A percentile compares a stretch with the other conserved stretches of the same genome.
These are phyloP conservation scores for Quercus tomentella DNA, from an alignment of 331 rosid species.

Conservation along the genomic window DNA sequence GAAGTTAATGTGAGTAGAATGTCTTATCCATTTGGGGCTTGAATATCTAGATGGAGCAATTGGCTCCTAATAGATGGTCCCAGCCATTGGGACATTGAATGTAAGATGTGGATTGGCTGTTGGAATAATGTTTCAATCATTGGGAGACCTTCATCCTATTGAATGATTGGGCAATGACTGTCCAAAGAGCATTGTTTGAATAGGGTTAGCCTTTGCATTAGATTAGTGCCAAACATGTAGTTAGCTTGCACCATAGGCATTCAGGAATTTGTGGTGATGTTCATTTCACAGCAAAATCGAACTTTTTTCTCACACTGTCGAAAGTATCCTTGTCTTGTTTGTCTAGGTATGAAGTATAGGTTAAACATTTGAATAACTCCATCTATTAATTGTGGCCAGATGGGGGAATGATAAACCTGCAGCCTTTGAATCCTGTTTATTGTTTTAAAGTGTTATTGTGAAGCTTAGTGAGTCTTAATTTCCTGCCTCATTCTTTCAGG, in stretches of 20 bases:
- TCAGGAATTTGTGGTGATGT: not conserved
- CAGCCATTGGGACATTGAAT: not conserved
- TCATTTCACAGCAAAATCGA: not conserved
- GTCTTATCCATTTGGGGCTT: not conserved
- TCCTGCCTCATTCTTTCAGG: constrained; percentile 23
- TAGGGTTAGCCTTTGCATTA: not conserved
- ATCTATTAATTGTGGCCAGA: not conserved
- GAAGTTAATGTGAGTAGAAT: not conserved
- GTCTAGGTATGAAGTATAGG: not conserved
- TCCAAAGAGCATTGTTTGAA: not conserved
- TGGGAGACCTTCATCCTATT: not conserved
- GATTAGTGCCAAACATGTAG: not conserved
- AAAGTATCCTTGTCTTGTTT: not conserved
- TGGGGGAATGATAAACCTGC: not conserved
- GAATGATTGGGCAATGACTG: not conserved
- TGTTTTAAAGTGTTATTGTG: not conserved
- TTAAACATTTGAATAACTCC: not conserved
- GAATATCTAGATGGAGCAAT: too few relatives aligned
- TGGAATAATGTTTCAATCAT: not conserved
- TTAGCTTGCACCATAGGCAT: not conserved
- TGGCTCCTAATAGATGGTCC: not conserved
- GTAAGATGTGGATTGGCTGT: not conserved
- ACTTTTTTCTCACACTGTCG: not conserved
- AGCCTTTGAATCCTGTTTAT: not conserved
- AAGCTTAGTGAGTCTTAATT: constrained; percentile 1